A percentile compares a stretch with the other conserved stretches of the same genome.
Evolutionary conservation across 2,329 filamentous ascomycete species (phyloP).

Genomic region (Fusarium coffeatum): DNA sequence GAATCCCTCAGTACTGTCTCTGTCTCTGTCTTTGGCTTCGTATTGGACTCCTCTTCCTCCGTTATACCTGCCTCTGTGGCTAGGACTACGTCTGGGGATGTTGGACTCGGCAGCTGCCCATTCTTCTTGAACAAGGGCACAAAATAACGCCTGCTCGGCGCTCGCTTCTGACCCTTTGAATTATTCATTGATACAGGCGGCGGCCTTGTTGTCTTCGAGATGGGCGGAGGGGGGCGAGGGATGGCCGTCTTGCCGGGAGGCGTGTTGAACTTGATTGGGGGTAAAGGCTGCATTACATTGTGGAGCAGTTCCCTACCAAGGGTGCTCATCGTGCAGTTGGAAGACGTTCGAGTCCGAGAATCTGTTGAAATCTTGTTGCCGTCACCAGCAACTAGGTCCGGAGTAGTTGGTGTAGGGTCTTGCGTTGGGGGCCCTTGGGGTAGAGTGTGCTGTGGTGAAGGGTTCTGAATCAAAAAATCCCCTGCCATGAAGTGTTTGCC

Average conservation of each 20-base stretch:
- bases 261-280: slow-evolving; percentile 14
- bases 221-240: not conserved
- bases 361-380: not conserved
- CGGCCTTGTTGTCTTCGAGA: slow-evolving; percentile 5
- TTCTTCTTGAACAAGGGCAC: slow-evolving; percentile 32
- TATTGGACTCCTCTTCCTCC: not conserved
- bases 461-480: slow-evolving; percentile 9
- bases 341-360: slow-evolving; percentile 1
- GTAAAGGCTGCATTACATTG: slow-evolving; percentile 37
- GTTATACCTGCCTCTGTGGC: not conserved
- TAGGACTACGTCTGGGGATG: slow-evolving; percentile 18
- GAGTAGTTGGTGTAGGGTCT: not conserved
- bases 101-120: slow-evolving; percentile 26
- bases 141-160: slow-evolving; percentile 35
- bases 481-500: slow-evolving; percentile 5
- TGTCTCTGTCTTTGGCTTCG: not conserved
- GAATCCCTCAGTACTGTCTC: slow-evolving; percentile 29
- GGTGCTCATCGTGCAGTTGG: slow-evolving; percentile 41
- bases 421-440: not conserved
- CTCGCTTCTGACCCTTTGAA: not conserved
- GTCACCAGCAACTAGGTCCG: not conserved
- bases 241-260: not conserved
- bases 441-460: not conserved
- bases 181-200: not conserved
- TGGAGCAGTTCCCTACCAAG: slow-evolving; percentile 36